Percentiles rank a stretch among this genome's conserved stretches.
Conservation (phyloP, 2,329 filamentous ascomycete genomes). For the Paecilomyces variotii region DNA sequence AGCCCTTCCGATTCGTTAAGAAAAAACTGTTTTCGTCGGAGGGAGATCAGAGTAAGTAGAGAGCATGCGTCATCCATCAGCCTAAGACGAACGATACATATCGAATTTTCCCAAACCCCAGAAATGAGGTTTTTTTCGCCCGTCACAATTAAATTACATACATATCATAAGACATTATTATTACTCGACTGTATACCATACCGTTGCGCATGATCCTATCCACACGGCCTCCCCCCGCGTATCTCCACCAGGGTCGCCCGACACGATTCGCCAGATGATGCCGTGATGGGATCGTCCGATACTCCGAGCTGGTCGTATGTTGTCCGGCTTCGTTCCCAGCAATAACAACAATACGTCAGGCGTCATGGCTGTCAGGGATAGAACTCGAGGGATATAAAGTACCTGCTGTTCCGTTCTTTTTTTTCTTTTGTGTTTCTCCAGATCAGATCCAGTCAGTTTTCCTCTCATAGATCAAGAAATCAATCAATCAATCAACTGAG, state of each 20-base stretch:
- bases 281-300: neutral
- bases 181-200: no score
- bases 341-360: neutral
- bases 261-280: neutral
- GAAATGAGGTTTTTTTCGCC: no score
- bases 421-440: no score
- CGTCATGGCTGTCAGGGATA: neutral
- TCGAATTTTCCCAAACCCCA: neutral
- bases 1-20: no score
- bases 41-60: no score
- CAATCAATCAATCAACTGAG: neutral
- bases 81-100: neutral
- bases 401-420: neutral
- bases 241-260: neutral
- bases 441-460: neutral
- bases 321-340: neutral
- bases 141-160: no score
- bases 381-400: neutral
- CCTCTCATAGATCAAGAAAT: no score
- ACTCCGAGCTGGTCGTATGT: neutral
- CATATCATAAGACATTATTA: no score
- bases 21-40: no score
- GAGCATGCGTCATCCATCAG: neutral
- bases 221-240: neutral
- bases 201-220: neutral